Percentiles rank a stretch among this genome's conserved stretches.
phyloP scores from a whole-genome alignment of 257 asterid genomes.

The Cordia subcordata region DNA sequence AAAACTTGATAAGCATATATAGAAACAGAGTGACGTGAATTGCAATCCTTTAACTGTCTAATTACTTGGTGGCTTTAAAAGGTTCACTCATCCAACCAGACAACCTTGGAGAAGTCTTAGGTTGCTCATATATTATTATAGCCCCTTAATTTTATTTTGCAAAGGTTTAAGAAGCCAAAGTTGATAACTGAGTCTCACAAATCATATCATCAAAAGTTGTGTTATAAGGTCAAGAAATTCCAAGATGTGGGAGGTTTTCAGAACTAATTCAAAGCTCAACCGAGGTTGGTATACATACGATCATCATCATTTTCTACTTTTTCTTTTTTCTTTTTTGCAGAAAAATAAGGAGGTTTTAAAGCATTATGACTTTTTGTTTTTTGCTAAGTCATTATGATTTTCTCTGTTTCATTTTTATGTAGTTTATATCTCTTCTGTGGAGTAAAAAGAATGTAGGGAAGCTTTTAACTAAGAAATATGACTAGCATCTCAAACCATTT shows the following conservation, averaged over 20 bases:
- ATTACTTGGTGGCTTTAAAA: slow-evolving; percentile 26
- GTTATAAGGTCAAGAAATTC: not conserved
- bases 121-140: not conserved
- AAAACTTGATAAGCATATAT: slow-evolving; percentile 6
- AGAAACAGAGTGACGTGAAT: slow-evolving; percentile 33
- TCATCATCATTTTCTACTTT: not conserved
- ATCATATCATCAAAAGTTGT: not conserved
- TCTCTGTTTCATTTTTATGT: too few relatives aligned
- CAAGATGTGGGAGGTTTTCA: slow-evolving; percentile 46
- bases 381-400: too few relatives aligned
- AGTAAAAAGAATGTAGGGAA: too few relatives aligned
- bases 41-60: slow-evolving; percentile 28
- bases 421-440: too few relatives aligned
- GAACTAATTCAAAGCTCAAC: slow-evolving; percentile 17
- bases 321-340: not conserved
- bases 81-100: slow-evolving; percentile 29
- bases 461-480: too few relatives aligned
- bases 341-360: not conserved
- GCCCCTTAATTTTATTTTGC: not conserved
- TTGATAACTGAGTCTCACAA: not conserved
- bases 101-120: slow-evolving; percentile 9
- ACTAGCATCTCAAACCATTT: too few relatives aligned
- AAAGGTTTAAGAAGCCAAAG: not conserved
- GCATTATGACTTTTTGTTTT: slow-evolving; percentile 1
- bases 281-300: slow-evolving; percentile 19